A percentile compares a stretch with the other conserved stretches of the same genome.
These are phyloP conservation scores for Allantophomopsis lycopodina DNA, from an alignment of 2,329 filamentous ascomycete genomes.

Conservation along the genomic window DNA sequence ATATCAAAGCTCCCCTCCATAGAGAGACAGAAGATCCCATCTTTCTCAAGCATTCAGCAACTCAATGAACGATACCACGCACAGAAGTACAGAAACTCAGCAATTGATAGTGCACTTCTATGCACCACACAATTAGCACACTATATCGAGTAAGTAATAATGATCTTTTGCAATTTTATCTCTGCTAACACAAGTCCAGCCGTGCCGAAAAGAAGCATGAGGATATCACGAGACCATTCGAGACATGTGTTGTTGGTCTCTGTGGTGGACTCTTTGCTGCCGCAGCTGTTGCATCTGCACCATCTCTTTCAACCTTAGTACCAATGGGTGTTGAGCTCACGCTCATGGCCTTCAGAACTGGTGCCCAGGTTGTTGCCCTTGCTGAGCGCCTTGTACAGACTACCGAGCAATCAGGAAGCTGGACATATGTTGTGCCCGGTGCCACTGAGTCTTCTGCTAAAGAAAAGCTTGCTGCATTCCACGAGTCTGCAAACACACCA, in stretches of 20 bases:
- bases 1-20: slow-evolving; percentile 39
- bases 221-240: slow-evolving; percentile 32
- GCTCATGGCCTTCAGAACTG: slow-evolving; percentile 46
- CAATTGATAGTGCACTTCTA: slow-evolving; percentile 50
- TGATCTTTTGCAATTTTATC: neutral
- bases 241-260: slow-evolving; percentile 46
- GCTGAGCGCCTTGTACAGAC: slow-evolving; percentile 26
- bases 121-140: slow-evolving; percentile 53
- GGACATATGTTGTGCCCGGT: slow-evolving; percentile 53
- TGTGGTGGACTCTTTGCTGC: slow-evolving; percentile 61
- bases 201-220: slow-evolving; percentile 39
- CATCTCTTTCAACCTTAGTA: slow-evolving; percentile 45
- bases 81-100: slow-evolving; percentile 40
- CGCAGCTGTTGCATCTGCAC: slow-evolving; percentile 49
- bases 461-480: slow-evolving; percentile 39
- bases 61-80: slow-evolving; percentile 51
- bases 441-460: slow-evolving; percentile 35
- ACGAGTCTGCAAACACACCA: slow-evolving; percentile 20
- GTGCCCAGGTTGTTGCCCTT: slow-evolving; percentile 5
- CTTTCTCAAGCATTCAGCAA: slow-evolving; percentile 48
- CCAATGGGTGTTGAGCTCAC: slow-evolving; percentile 49
- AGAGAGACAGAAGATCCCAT: slow-evolving; percentile 43
- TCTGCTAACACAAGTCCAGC: slow-evolving; percentile 15
- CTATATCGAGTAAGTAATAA: slow-evolving; percentile 47
- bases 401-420: slow-evolving; percentile 36